Percentiles rank a stretch among this genome's conserved stretches.
Evolutionary conservation across 2,329 filamentous ascomycete species (phyloP).

Genomic region (Clonostachys rosea): DNA sequence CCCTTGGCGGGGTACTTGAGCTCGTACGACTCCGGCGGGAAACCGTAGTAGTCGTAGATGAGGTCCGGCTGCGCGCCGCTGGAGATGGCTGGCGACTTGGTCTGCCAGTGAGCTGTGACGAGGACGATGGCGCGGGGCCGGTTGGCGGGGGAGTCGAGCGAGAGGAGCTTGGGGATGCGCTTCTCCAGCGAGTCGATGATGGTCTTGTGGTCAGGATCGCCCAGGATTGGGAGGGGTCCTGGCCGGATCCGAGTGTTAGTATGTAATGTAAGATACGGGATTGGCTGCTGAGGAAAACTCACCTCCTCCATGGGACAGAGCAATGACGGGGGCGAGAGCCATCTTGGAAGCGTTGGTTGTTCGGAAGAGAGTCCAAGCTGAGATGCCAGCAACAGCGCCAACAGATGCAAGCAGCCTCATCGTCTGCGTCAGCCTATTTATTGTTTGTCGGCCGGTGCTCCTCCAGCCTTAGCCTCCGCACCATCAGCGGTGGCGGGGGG

Average conservation of each 20-base stretch:
- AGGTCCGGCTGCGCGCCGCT: constrained; percentile 40
- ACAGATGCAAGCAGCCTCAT: background rate
- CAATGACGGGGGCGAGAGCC: constrained; percentile 36
- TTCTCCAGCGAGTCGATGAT: constrained; percentile 47
- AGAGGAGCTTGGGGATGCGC: constrained; percentile 49
- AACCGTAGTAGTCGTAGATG: constrained; percentile 56
- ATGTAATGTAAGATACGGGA: background rate
- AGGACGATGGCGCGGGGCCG: constrained; percentile 48
- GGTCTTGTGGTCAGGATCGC: constrained; percentile 44
- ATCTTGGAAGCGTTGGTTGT: constrained; percentile 17
- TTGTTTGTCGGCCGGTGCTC: too few relatives aligned
- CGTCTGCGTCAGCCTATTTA: too few relatives aligned
- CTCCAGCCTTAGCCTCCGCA: too few relatives aligned
- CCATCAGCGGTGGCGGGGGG: too few relatives aligned
- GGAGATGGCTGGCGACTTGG: constrained; percentile 42
- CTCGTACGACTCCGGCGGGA: constrained; percentile 49
- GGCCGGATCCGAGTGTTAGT: background rate
- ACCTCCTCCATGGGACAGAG: constrained; percentile 46
- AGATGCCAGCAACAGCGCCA: background rate
- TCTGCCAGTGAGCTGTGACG: constrained; percentile 55
- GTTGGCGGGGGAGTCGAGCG: constrained; percentile 42
- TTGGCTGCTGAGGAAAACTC: constrained; percentile 4
- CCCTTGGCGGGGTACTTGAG: constrained; percentile 54
- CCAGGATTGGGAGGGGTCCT: constrained; percentile 54
- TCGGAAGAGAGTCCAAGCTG: constrained; percentile 1